Conservation (phyloP, 192 early-diverging fungal genomes). For the Coemansia sp. region DNA sequence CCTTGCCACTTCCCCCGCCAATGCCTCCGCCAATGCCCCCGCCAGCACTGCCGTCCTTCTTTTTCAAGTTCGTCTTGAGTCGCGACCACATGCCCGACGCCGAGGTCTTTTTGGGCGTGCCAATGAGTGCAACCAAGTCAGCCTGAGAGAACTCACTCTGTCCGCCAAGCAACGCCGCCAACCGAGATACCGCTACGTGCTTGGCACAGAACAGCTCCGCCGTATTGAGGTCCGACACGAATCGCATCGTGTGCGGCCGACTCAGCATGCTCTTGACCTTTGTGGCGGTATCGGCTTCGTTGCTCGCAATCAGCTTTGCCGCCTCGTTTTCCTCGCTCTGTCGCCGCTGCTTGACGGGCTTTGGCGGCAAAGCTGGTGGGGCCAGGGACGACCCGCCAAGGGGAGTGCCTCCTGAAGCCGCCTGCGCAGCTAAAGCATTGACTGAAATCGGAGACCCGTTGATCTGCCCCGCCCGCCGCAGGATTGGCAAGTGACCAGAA, state of each 20-base stretch:
- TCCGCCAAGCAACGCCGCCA: conserved; percentile 68
- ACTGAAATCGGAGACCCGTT: conserved; percentile 23
- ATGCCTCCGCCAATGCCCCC: conserved; percentile 18
- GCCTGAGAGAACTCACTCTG: conserved; percentile 67
- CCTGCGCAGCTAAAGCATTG: conserved; percentile 17
- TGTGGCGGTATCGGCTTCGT: conserved; percentile 36
- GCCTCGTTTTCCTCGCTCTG: conserved; percentile 40
- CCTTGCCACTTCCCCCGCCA: conserved; percentile 27
- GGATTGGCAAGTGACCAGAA: conserved; percentile 19
- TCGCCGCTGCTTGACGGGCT: conserved; percentile 42
- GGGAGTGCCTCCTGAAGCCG: background rate
- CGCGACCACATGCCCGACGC: conserved; percentile 68
- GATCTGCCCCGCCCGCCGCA: conserved; percentile 39
- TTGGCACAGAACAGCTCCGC: conserved; percentile 83
- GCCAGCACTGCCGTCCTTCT: conserved; percentile 46
- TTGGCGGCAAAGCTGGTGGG: conserved; percentile 6
- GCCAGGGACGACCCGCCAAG: background rate
- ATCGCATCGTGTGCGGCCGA: conserved; percentile 52
- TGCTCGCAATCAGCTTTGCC: conserved; percentile 7
- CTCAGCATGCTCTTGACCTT: conserved; percentile 55
- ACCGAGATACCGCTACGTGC: conserved; percentile 76
- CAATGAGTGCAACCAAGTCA: conserved; percentile 78
- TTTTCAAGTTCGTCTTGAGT: conserved; percentile 65
- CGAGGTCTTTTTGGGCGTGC: conserved; percentile 66
- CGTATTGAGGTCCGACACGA: conserved; percentile 59